These are phyloP conservation scores for Juglanconis oblonga DNA, from an alignment of 2,329 filamentous ascomycete genomes.

Conservation along the genomic window DNA sequence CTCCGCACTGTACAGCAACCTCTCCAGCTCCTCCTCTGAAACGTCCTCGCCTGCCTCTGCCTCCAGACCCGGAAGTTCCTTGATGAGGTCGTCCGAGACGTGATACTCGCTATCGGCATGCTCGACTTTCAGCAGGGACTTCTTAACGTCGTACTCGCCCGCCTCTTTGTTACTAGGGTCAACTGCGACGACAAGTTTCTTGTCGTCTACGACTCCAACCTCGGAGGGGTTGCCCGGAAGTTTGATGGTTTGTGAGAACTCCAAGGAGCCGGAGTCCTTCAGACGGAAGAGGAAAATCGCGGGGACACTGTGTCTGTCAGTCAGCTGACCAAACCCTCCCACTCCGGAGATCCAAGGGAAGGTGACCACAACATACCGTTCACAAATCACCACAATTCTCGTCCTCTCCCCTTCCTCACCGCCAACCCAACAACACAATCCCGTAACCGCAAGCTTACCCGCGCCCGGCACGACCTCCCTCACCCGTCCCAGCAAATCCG, in stretches of 20 bases:
- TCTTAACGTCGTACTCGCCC: conserved; percentile 20
- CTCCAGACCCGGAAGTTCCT: conserved; percentile 15
- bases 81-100: conserved; percentile 19
- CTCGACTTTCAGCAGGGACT: conserved; percentile 9
- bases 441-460: conserved; percentile 46
- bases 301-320: conserved; percentile 40
- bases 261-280: conserved; percentile 43
- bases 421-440: conserved; percentile 32
- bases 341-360: conserved; percentile 4
- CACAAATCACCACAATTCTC: conserved; percentile 39
- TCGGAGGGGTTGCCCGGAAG: conserved; percentile 67
- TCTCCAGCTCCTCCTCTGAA: conserved; percentile 35
- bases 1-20: conserved; percentile 45
- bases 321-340: conserved; percentile 18
- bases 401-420: conserved; percentile 16
- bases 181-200: conserved; percentile 36
- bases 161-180: conserved; percentile 27
- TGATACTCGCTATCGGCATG: conserved; percentile 17
- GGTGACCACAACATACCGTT: conserved; percentile 38
- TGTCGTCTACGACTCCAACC: conserved; percentile 30
- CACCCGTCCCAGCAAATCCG: conserved; percentile 47
- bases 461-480: conserved; percentile 33
- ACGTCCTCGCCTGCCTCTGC: conserved; percentile 28
- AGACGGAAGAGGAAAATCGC: conserved; percentile 67
- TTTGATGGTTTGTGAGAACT: conserved; percentile 47